A percentile compares a stretch with the other conserved stretches of the same genome.
Evolutionary conservation across 192 early-diverging fungal species (phyloP).

Genomic region (Gonapodya sp.): DNA sequence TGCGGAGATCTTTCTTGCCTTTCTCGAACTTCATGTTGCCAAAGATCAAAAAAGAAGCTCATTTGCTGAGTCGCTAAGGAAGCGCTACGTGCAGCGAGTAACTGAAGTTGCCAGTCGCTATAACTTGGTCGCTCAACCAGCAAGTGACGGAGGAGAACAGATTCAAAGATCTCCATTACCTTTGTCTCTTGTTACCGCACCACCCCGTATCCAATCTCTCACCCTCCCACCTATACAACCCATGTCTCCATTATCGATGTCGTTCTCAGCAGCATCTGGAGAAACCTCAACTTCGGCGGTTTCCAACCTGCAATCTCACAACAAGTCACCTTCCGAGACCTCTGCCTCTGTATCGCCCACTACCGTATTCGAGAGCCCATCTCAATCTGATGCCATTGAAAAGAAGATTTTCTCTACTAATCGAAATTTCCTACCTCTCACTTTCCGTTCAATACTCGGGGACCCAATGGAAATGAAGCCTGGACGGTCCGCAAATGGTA

Average conservation of each 20-base stretch:
- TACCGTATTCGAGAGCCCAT: neutral
- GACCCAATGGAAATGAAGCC: neutral
- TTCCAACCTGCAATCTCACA: neutral
- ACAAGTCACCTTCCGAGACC: neutral
- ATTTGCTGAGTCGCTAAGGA: slow-evolving; percentile 17
- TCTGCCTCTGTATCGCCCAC: neutral
- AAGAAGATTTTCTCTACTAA: neutral
- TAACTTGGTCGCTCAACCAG: slow-evolving; percentile 8
- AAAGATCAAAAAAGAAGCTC: slow-evolving; percentile 18
- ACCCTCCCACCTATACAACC: neutral
- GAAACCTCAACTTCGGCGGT: neutral
- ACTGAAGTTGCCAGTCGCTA: slow-evolving; percentile 12
- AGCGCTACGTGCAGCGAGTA: neutral
- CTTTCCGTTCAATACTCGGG: neutral
- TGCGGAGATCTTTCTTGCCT: slow-evolving; percentile 14
- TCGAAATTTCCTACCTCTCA: neutral
- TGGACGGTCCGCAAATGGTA: neutral
- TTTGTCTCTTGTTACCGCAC: slow-evolving; percentile 22
- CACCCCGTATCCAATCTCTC: neutral
- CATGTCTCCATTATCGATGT: neutral
- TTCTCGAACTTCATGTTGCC: slow-evolving; percentile 23
- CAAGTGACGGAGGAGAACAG: slow-evolving; percentile 5
- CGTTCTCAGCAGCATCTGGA: neutral
- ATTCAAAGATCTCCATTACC: slow-evolving; percentile 14
- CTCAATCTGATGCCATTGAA: too few relatives aligned